These are phyloP conservation scores for Penicillium odoratum DNA, from an alignment of 495 filamentous ascomycete genomes.

Conservation along the genomic window DNA sequence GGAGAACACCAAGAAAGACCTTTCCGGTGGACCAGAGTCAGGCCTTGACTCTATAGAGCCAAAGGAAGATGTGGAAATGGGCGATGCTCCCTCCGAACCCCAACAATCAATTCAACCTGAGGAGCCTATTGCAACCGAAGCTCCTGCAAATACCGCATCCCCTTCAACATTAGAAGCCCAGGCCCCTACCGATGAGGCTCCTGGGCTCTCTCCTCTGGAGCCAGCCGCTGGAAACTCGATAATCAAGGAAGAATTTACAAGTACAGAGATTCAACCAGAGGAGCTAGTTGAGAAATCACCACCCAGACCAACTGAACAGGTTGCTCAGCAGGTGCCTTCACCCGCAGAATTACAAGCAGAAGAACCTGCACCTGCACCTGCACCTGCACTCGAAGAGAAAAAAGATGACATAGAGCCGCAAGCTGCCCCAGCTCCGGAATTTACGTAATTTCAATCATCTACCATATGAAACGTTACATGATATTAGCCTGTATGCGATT, in stretches of 20 bases:
- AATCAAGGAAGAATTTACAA: not conserved
- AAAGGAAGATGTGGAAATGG: conserved; percentile 17
- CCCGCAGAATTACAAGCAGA: not conserved
- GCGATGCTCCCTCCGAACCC: conserved; percentile 7
- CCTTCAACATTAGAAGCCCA: not conserved
- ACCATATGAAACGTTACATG: conserved; percentile 8
- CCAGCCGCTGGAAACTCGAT: not conserved
- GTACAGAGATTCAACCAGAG: not conserved
- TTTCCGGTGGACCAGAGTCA: not conserved
- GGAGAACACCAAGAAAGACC: not conserved
- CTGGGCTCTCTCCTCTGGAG: not conserved
- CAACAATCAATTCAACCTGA: not conserved
- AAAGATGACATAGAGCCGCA: not conserved
- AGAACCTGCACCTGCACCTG: not conserved
- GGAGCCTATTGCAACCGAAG: not conserved
- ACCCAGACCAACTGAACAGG: not conserved
- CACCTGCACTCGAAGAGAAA: not conserved
- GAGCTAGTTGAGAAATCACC: not conserved
- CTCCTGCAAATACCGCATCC: not conserved
- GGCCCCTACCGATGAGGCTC: not conserved
- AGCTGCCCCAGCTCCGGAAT: conserved; percentile 1
- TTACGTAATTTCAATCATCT: conserved; percentile 8
- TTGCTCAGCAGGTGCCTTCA: not conserved
- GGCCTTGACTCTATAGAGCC: not conserved
- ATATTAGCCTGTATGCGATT: not conserved